Conservation (phyloP, 371 early-diverging fungal genomes). For the Rhizopus sp. region DNA sequence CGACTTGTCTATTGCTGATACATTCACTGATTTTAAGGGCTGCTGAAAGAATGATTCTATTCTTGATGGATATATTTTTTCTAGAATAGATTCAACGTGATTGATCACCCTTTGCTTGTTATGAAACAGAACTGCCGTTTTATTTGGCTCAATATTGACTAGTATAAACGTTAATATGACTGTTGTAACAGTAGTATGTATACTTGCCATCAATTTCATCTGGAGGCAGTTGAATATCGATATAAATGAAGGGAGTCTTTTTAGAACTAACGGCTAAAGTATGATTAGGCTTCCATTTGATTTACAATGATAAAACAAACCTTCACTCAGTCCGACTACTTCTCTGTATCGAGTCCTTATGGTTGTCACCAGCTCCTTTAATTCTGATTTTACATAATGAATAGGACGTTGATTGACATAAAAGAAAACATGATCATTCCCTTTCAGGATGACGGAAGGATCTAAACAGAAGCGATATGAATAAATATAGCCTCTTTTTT, state of each 20-base stretch:
- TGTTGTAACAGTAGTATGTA: neutral
- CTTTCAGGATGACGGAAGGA: slow-evolving; percentile 31
- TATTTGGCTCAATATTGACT: slow-evolving; percentile 52
- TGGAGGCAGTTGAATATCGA: slow-evolving; percentile 33
- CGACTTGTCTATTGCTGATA: neutral
- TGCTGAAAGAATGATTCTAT: slow-evolving; percentile 1
- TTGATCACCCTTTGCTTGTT: slow-evolving; percentile 27
- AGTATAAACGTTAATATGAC: neutral
- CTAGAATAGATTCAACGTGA: slow-evolving; percentile 22
- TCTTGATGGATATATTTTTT: slow-evolving; percentile 14
- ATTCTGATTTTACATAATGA: slow-evolving; percentile 34
- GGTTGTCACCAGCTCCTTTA: slow-evolving; percentile 32
- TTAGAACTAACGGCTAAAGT: slow-evolving; percentile 10
- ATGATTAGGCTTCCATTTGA: neutral
- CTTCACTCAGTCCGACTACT: slow-evolving; percentile 14
- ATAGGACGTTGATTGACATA: slow-evolving; percentile 47
- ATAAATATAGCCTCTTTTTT: neutral
- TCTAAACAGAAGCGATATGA: slow-evolving; percentile 15
- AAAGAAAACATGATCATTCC: slow-evolving; percentile 35
- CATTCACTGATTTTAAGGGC: neutral
- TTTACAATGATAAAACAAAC: neutral
- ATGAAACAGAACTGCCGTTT: slow-evolving; percentile 38
- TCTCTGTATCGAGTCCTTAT: slow-evolving; percentile 28
- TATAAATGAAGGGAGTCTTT: slow-evolving; percentile 40
- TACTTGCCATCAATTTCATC: slow-evolving; percentile 41